Conservation (phyloP, 2,329 filamentous ascomycete genomes). For the Colletotrichum magnum region DNA sequence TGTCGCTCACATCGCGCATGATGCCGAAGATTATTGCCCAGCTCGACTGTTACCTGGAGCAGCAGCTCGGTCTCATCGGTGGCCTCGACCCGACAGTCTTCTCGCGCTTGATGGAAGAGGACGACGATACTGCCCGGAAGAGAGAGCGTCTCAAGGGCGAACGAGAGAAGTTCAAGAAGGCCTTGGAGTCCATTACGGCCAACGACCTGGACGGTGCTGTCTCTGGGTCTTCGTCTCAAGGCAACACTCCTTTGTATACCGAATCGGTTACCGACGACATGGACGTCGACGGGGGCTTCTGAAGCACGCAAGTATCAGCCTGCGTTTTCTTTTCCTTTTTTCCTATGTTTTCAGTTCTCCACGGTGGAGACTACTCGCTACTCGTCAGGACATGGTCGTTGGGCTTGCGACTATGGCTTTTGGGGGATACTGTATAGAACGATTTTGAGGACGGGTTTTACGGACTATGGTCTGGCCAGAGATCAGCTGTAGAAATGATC, state of each 20-base stretch:
- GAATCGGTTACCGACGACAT: constrained; percentile 32
- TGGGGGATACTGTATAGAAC: no score
- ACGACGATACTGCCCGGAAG: constrained; percentile 56
- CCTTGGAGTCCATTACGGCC: constrained; percentile 63
- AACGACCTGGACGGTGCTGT: constrained; percentile 54
- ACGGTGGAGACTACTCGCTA: background rate
- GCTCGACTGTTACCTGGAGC: constrained; percentile 60
- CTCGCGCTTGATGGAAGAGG: constrained; percentile 64
- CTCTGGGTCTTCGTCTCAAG: constrained; percentile 33
- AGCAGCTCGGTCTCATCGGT: constrained; percentile 57
- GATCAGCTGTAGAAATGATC: background rate
- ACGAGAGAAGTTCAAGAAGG: constrained; percentile 61
- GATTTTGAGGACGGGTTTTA: no score
- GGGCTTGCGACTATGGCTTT: no score
- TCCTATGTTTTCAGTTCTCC: background rate
- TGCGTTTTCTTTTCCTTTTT: background rate
- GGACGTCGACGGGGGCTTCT: constrained; percentile 28
- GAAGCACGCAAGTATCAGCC: background rate
- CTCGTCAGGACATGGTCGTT: no score
- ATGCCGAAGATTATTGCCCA: constrained; percentile 59
- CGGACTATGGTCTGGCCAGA: background rate
- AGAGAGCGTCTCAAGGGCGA: constrained; percentile 60
- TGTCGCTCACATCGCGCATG: constrained; percentile 64
- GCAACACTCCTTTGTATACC: constrained; percentile 11
- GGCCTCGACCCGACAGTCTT: constrained; percentile 50